Conservation (phyloP, 257 asterid genomes). For the Craterostigma plantagineum region DNA sequence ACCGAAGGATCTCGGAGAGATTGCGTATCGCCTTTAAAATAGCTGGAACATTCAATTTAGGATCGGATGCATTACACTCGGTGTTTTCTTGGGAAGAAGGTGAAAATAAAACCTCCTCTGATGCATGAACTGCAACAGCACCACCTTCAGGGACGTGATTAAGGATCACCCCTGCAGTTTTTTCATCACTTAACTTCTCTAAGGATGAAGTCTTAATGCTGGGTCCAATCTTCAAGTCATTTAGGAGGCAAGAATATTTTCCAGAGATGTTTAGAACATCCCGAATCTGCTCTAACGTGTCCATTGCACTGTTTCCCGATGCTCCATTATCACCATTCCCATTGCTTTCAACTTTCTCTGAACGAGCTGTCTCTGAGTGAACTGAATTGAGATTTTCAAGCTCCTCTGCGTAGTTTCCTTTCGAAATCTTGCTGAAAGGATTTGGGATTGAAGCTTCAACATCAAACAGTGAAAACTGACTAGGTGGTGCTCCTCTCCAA, state of each 20-base stretch:
- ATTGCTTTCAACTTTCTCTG: conserved; percentile 19
- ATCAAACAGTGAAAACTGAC: conserved; percentile 30
- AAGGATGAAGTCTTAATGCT: conserved; percentile 14
- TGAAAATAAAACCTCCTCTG: conserved; percentile 64
- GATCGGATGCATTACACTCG: conserved; percentile 16
- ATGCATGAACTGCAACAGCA: conserved; percentile 58
- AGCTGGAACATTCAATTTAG: conserved; percentile 29
- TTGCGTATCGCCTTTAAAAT: conserved; percentile 33
- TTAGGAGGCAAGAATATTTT: conserved; percentile 14
- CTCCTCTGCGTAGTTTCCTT: conserved; percentile 16
- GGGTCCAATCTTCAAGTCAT: conserved; percentile 14
- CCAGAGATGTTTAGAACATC: conserved; percentile 17
- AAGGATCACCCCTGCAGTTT: conserved; percentile 14
- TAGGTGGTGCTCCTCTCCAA: conserved; percentile 81
- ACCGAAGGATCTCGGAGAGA: conserved; percentile 49
- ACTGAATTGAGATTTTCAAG: conserved; percentile 15
- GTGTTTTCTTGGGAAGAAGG: conserved; percentile 60
- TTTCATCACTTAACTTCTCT: conserved; percentile 19
- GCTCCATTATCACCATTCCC: conserved; percentile 13
- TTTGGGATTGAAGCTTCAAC: conserved; percentile 22
- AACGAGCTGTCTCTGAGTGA: conserved; percentile 16
- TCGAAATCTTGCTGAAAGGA: conserved; percentile 16
- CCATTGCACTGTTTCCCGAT: conserved; percentile 17
- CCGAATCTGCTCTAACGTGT: too few species aligned
- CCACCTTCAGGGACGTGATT: conserved; percentile 43